Evolutionary conservation across 176 grass and related monocot species (phyloP), one percentile per base, ranked within the genome.

Genomic region (Hsuehochloa calcarea): DNA sequence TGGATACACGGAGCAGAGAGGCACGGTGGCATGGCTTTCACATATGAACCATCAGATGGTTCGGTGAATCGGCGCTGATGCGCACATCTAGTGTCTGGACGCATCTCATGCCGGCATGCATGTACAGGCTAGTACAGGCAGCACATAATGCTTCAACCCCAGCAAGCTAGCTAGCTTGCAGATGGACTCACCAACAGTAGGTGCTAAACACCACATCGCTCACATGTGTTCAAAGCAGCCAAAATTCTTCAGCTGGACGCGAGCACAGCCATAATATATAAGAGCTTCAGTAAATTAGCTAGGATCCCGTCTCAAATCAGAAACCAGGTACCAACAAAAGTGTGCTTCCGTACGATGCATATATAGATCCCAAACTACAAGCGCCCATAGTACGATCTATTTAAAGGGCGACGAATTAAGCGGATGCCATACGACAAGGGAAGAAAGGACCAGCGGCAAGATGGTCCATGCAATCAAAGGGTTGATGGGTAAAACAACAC

Each of bases 1-100:
- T 43, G 40, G 40, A 35, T 60, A n/a, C 43, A 49, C 66, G 6
- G 29, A n/a, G 29, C 41, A 8, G 10, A 54, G 31, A 35, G 16
- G 44, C 62, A 67, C 19, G 16, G 50, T 9, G 20, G 55, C 65
- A 83, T 79, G 80, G 66, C 60, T 47, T 41, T 46, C 8, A 4
- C 25, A 20, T 9, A 61, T 76, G 77, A 70, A 81, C 88, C 77
- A 85, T 25, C 66, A 47, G 77, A 74, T 89, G 71, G 25, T 82
- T 77, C 25, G 14, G 72, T 86, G 72, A 41, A 59, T 43, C 51
- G 37, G 81, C 35, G n/a, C 16, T 4, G 25, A 49, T 12, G 31
- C 46, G 39, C 76, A 31, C 58, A 39, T 43, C 35, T 37, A 71
- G 71, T 63, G 69, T 20, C 31, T 88, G 58, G 44, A 45, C 81